Base-by-base conservation (phyloP, 768 basidiomycete species). In the Tulasnella sp. region DNA sequence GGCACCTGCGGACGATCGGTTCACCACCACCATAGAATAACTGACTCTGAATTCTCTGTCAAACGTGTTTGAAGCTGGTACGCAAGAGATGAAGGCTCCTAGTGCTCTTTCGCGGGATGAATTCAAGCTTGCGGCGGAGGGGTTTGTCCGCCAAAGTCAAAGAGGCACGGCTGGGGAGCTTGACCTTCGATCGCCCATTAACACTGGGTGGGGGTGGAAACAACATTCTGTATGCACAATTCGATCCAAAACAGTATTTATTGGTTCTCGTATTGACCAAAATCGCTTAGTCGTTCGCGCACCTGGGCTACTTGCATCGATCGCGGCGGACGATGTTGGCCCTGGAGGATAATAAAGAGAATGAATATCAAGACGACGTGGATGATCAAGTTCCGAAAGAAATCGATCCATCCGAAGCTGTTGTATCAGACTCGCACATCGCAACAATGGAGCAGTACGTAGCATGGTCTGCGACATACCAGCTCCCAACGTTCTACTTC, bases 401-500 rank as follows among this genome's bases (percentile, higher is more conserved):
- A n/a, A 26, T 37, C 1, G 83, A 87, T 61, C 87, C 88, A 79
- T 85, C 84, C n/a, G 86, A 88, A 1, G 84, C 83, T 39, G 84
- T 85, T 46, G 39, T 80, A 18, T 10, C 80, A 20, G 70, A 81
- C 15, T 61, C 80, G 75, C 74, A 80, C 39, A 79, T 86, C 74
- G 81, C 83, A 23, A 81, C 77, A 0, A 78, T 83, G 57, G 80
- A 92, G 55, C 91, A 95, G 83, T 91, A 89, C 79, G 85, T 96
- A 75, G 91, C 91, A 42, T 92, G 89, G 82, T 95, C 94, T 37
- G 85, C 91, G 13, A 91, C 92, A 0, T 97, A 92, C 82, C 89
- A 88, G 81, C 93, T 94, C 1, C 95, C 95, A 9, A 88, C 90
- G 0, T 92, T 97, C 82, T 96, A 95, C 84, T 95, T 96, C 84